phyloP scores from a whole-genome alignment of 129 eudicot species.

The Centrapalus pauciflorus region DNA sequence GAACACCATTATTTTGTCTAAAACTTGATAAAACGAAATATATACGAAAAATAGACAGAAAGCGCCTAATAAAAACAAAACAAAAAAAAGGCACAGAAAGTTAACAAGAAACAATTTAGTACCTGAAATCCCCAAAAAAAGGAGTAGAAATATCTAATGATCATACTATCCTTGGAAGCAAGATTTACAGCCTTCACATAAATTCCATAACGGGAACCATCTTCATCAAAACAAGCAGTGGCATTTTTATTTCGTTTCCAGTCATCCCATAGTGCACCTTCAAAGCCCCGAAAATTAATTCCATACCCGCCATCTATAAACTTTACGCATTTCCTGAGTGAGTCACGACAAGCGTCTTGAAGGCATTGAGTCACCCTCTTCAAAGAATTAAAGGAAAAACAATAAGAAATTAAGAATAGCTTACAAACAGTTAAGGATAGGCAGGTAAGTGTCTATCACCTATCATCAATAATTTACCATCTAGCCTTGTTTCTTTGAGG shows the following conservation, averaged over 20 bases:
- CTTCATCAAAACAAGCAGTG: conserved; percentile 46
- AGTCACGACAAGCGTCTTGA: conserved; percentile 49
- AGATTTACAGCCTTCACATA: conserved; percentile 58
- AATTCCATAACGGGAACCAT: conserved; percentile 59
- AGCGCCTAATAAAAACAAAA: too few species aligned
- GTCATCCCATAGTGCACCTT: conserved; percentile 13
- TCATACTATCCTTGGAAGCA: conserved; percentile 29
- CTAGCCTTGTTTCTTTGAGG: too few species aligned
- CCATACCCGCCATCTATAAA: conserved; percentile 73
- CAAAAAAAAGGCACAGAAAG: not conserved
- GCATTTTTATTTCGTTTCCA: conserved; percentile 46
- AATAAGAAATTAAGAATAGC: conserved; percentile 13
- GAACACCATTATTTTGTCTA: not conserved
- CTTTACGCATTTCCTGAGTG: conserved; percentile 28
- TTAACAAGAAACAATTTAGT: conserved; percentile 10
- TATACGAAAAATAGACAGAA: too few species aligned
- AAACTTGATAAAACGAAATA: too few species aligned
- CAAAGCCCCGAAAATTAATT: not conserved
- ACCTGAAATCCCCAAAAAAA: conserved; percentile 98
- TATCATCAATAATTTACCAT: too few species aligned
- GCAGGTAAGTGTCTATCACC: too few species aligned
- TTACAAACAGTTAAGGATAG: too few species aligned
- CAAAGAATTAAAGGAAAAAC: not conserved
- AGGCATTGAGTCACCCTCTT: conserved; percentile 95
- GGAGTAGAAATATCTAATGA: conserved; percentile 73